These are phyloP conservation scores for Neurospora sp. DNA, from an alignment of 495 filamentous ascomycete species.

Conservation along the genomic window DNA sequence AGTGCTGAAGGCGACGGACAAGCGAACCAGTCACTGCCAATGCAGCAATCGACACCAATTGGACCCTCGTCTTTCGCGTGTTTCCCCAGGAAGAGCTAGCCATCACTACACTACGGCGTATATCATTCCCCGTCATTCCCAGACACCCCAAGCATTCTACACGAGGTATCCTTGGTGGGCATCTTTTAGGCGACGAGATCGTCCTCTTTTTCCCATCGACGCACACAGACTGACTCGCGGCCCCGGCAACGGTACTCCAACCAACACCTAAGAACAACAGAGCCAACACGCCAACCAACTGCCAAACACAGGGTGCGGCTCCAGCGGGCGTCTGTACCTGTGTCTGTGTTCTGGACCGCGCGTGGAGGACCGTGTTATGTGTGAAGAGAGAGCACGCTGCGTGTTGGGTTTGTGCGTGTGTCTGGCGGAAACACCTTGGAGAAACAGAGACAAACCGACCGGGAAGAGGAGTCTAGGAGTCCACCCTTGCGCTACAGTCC, in stretches of 20 bases:
- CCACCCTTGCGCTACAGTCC: neutral
- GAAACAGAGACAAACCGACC: neutral
- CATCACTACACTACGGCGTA: neutral
- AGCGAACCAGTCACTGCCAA: neutral
- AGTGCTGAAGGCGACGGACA: neutral
- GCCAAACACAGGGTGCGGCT: neutral
- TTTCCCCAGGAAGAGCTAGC: neutral
- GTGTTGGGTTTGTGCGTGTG: neutral
- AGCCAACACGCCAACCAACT: neutral
- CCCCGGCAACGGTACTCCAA: neutral
- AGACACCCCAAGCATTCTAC: neutral
- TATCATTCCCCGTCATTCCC: neutral
- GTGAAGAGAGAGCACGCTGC: neutral
- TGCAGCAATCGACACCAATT: neutral
- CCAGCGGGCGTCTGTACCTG: neutral
- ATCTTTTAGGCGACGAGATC: neutral
- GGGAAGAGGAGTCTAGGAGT: neutral
- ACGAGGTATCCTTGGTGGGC: neutral
- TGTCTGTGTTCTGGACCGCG: neutral
- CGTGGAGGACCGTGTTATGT: neutral
- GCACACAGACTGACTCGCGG: neutral
- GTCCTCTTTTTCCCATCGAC: neutral
- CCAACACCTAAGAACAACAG: neutral
- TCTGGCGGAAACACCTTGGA: neutral
- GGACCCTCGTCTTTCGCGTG: neutral